Conservation (phyloP, 148 eudicot species). For the Tetragonia tetragonoides region DNA sequence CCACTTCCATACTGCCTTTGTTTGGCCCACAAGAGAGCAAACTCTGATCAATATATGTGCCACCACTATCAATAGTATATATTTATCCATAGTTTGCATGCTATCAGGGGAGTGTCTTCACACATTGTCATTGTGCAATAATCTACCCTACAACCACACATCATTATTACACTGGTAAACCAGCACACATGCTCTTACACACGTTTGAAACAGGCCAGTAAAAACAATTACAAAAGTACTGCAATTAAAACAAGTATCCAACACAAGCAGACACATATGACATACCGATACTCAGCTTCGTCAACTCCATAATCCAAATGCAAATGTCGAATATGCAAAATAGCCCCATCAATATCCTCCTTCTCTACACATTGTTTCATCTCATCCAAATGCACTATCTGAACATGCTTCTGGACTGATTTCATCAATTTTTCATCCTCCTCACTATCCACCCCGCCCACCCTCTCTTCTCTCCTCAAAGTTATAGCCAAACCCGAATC, state of each 20-base stretch:
- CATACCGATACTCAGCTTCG: constrained; percentile 75
- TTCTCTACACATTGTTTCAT: constrained; percentile 50
- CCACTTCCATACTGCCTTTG: constrained; percentile 1
- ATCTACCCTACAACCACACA: not conserved
- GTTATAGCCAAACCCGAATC: constrained; percentile 55
- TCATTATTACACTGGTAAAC: not conserved
- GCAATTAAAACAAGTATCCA: constrained; percentile 4
- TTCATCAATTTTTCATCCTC: constrained; percentile 52
- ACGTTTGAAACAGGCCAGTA: not conserved
- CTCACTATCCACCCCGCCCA: constrained; percentile 31
- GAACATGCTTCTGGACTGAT: constrained; percentile 55
- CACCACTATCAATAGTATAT: not conserved
- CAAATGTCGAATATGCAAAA: constrained; percentile 63
- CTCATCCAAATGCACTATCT: constrained; percentile 72
- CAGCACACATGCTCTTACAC: not conserved
- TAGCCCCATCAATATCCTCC: constrained; percentile 47
- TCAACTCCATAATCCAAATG: constrained; percentile 60
- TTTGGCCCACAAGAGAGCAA: not conserved
- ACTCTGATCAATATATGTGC: not conserved
- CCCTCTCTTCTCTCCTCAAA: constrained; percentile 38
- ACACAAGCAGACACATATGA: constrained; percentile 34
- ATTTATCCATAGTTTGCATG: not conserved
- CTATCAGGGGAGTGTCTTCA: not conserved
- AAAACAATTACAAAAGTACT: not conserved
- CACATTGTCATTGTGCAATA: not conserved